Evolutionary conservation across 805 yeast species (phyloP).

Genomic region (Pichia nanzhaoensis): DNA sequence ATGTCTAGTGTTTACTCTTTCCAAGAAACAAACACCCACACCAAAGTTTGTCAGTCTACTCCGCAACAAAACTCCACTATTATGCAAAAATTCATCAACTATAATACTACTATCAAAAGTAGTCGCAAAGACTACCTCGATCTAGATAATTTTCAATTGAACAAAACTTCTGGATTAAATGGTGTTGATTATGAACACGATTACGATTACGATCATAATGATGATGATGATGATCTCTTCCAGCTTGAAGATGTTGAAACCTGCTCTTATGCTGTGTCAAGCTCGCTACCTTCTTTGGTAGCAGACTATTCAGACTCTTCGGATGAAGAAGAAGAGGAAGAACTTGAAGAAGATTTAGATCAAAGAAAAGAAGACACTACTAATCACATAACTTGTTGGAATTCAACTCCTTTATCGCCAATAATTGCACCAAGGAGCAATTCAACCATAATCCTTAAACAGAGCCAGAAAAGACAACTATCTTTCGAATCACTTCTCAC

Average conservation of each 20-base stretch:
- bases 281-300: conserved; percentile 19
- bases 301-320: background rate
- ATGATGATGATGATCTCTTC: conserved; percentile 18
- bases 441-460: background rate
- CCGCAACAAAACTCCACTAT: no score
- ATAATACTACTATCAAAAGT: no score
- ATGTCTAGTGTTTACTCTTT: no score
- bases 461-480: background rate
- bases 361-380: background rate
- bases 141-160: no score
- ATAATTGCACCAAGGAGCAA: background rate
- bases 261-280: conserved; percentile 11
- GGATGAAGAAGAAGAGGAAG: conserved; percentile 2
- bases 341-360: background rate
- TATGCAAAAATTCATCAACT: no score
- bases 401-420: background rate
- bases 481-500: conserved; percentile 6
- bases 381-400: background rate
- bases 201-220: background rate
- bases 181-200: background rate
- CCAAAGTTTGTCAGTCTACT: no score
- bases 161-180: no score
- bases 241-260: conserved; percentile 20
- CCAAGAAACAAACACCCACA: no score
- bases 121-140: no score